Conservation (phyloP, 306 rosid genomes). For the Lagenaria siceraria region DNA sequence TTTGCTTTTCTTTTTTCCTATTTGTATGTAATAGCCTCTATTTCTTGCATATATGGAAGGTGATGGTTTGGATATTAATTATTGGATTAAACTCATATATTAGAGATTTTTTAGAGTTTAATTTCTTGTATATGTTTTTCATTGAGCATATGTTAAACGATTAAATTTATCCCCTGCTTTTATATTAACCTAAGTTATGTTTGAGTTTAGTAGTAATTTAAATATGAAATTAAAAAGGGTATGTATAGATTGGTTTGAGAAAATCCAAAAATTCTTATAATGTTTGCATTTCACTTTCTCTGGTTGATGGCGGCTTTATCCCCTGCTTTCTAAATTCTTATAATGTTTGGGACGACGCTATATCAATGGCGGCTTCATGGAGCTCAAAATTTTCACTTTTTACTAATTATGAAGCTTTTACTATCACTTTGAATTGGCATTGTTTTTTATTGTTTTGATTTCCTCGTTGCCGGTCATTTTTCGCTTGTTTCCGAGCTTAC, state of each 20-base stretch:
- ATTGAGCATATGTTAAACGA: not conserved
- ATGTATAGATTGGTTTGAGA: not conserved
- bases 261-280: not conserved
- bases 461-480: no score
- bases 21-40: conserved; percentile 3
- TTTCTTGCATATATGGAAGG: conserved; percentile 10
- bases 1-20: not conserved
- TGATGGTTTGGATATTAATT: conserved; percentile 7
- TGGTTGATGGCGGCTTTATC: no score
- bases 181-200: not conserved
- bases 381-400: no score
- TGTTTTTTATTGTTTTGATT: no score
- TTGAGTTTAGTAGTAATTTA: not conserved
- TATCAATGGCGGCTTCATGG: no score
- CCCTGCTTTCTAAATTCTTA: no score
- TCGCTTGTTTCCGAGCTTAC: no score
- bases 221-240: not conserved
- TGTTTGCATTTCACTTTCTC: no score
- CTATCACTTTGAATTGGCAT: no score
- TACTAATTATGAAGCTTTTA: no score
- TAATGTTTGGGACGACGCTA: no score
- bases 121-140: not conserved
- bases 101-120: not conserved
- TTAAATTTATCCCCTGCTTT: not conserved
- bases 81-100: not conserved